These are phyloP conservation scores for Inga laurina DNA, from an alignment of 306 rosid species.

Conservation along the genomic window DNA sequence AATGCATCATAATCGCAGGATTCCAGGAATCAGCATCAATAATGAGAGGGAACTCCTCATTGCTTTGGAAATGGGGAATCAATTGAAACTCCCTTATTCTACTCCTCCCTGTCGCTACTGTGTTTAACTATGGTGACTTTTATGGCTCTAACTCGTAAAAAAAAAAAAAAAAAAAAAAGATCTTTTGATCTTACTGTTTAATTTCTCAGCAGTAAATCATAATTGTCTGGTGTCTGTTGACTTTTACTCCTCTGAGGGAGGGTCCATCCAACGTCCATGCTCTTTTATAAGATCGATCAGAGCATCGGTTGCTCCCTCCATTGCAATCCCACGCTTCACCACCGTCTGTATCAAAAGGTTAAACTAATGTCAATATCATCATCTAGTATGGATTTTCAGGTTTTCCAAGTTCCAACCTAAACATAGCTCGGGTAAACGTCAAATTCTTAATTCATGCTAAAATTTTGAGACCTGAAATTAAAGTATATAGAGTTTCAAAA, in stretches of 20 bases:
- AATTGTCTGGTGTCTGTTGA: neutral
- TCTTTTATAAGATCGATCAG: slow-evolving; percentile 90
- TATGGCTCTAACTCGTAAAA: neutral
- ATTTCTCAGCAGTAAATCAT: neutral
- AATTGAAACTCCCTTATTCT: neutral
- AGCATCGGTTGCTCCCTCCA: slow-evolving; percentile 92
- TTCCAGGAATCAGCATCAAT: neutral
- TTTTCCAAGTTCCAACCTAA: too few species aligned
- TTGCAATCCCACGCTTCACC: slow-evolving; percentile 88
- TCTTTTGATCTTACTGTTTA: neutral
- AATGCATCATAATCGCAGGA: neutral
- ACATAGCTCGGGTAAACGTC: neutral
- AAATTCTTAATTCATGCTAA: neutral
- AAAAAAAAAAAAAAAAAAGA: neutral
- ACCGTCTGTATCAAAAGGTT: slow-evolving; percentile 61
- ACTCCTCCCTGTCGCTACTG: neutral
- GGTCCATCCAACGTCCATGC: slow-evolving; percentile 94
- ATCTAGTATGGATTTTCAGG: neutral
- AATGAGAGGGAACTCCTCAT: neutral
- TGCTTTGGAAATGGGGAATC: neutral
- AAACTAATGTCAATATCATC: slow-evolving; percentile 34
- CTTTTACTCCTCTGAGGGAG: slow-evolving; percentile 68
- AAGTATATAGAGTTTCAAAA: neutral
- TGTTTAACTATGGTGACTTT: neutral
- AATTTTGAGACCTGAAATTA: neutral